These are phyloP conservation scores for Coriaria nepalensis DNA, from an alignment of 306 rosid genomes.

Conservation along the genomic window DNA sequence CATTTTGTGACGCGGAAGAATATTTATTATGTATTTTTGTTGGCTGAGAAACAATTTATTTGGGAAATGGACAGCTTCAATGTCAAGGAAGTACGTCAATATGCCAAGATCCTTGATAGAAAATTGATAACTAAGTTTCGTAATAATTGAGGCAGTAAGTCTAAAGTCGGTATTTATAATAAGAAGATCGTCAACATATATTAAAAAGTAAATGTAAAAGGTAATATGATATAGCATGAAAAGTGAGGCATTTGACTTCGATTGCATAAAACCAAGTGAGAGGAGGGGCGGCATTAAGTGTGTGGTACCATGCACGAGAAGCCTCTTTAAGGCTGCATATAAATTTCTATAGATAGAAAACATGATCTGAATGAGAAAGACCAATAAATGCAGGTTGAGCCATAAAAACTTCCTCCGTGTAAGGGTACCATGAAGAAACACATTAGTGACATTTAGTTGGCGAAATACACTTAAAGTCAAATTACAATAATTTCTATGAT, in stretches of 20 bases:
- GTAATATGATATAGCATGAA: neutral
- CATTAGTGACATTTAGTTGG: no score
- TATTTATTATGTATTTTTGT: no score
- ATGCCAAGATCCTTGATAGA: neutral
- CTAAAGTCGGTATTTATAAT: neutral
- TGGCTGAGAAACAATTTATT: neutral
- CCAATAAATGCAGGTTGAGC: neutral
- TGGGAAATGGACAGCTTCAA: neutral
- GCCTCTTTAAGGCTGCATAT: neutral
- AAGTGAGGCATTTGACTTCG: neutral
- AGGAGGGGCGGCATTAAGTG: neutral
- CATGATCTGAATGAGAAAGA: neutral
- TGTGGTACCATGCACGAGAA: neutral
- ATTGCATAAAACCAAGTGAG: neutral
- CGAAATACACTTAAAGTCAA: no score
- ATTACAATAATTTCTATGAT: no score
- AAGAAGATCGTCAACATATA: constrained; percentile 4
- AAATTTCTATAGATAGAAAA: neutral
- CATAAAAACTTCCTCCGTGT: no score
- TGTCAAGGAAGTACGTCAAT: neutral
- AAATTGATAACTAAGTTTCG: neutral
- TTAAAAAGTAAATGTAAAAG: neutral
- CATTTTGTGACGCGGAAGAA: no score
- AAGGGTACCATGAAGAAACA: neutral
- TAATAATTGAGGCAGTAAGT: no score